Conservation (phyloP, 768 basidiomycete genomes). For the Suillus discolor region DNA sequence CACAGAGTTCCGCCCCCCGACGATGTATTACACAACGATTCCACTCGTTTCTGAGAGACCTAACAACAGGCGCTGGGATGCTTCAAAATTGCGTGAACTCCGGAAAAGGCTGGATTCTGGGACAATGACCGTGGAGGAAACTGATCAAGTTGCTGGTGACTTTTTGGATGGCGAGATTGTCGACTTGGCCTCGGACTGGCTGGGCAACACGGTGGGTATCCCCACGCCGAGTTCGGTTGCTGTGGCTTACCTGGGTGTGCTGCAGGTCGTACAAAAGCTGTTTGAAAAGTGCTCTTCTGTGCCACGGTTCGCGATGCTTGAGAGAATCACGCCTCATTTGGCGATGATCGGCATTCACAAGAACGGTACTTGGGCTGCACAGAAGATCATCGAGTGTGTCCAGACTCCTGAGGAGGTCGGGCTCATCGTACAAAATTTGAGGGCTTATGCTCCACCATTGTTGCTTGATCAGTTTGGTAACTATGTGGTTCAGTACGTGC, state of each 20-base stretch:
- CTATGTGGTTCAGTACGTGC: conserved; percentile 80
- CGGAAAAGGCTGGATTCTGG: conserved; percentile 94
- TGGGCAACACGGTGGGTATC: conserved; percentile 78
- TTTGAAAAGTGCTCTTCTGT: conserved; percentile 85
- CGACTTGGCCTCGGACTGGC: conserved; percentile 95
- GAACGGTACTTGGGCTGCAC: conserved; percentile 99
- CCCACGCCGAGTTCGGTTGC: conserved; percentile 11
- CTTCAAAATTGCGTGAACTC: conserved; percentile 89
- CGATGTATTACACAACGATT: conserved; percentile 96
- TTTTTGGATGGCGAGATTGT: conserved; percentile 94
- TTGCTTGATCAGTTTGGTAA: conserved; percentile 94
- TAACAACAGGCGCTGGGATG: conserved; percentile 90
- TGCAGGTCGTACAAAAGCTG: conserved; percentile 91
- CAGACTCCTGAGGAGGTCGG: conserved; percentile 83
- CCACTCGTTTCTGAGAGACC: conserved; percentile 86
- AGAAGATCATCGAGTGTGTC: conserved; percentile 98
- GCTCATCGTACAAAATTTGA: conserved; percentile 82
- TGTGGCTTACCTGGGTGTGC: conserved; percentile 9
- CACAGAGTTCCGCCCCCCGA: conserved; percentile 87
- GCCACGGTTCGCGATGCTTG: conserved; percentile 88
- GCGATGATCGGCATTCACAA: conserved; percentile 99
- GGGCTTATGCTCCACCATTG: conserved; percentile 91
- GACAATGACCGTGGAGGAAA: conserved; percentile 79
- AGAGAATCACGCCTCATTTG: conserved; percentile 89
- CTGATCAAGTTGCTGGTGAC: conserved; percentile 88